Base-by-base conservation (phyloP, 345 rosid species). In the Corchorus capsularis region DNA sequence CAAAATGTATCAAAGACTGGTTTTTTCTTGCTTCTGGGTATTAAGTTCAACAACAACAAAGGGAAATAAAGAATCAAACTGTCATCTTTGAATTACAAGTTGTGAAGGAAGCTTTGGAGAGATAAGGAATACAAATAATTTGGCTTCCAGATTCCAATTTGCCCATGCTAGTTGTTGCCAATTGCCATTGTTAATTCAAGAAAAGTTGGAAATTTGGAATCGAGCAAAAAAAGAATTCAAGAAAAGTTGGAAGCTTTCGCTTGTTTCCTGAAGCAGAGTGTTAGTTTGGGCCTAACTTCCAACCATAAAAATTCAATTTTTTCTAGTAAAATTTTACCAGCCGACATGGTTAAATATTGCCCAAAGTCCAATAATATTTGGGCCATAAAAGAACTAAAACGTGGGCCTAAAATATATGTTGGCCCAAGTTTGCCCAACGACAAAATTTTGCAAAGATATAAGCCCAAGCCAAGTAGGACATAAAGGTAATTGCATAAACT, bases 401-500 rank as follows among this genome's bases (percentile, higher is more conserved):
- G 22, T 22, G 55, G 22, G 47, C 9, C 39, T 41, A 14, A 68
- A 49, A 13, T 22, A 5, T 27, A 47, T 22, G 15, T 22, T 49
- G 72, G 72, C 41, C 13, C 6, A 27, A 45, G 4, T 32, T 13
- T 27, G 22, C 19, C 35, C 5, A 14, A 13, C 15, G 39, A 20
- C 12, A 22, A 66, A 32, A n/a, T 20, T 19, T 2, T 35, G 37
- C 37, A 0, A 27, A 39, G 43, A 67, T 14, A 27, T 4, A 32
- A 69, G 32, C 45, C 43, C 72, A 50, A 4, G 16, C n/a, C 54
- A 12, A 27, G 11, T 0, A 71, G 80, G 82, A 63, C 16, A 45
- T 49, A 5, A 4, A 8, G 14, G 89, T 83, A 70, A 79, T 72
- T 83, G 59, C 47, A 9, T 0, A 1, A 8, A 57, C 45, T 86